Percentiles rank a stretch among this genome's conserved stretches.
These are phyloP conservation scores for Penicillium simplicissimum DNA, from an alignment of 495 filamentous ascomycete genomes.

Conservation along the genomic window DNA sequence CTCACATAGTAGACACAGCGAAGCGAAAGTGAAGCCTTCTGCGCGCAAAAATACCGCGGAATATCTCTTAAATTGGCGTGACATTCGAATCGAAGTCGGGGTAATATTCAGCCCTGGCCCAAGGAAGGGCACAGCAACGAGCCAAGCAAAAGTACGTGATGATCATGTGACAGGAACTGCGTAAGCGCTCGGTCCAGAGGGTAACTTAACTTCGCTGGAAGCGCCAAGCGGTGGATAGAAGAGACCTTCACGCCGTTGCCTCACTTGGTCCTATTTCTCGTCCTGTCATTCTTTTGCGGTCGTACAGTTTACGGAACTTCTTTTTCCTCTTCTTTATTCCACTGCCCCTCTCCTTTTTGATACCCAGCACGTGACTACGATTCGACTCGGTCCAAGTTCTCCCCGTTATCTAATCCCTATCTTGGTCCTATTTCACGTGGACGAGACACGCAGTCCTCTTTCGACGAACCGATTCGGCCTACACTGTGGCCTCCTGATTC, in stretches of 20 bases:
- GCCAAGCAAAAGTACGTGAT: constrained; percentile 2
- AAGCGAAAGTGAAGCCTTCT: background rate
- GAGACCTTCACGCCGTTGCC: constrained; percentile 6
- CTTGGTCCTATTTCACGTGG: constrained; percentile 12
- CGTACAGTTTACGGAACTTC: constrained; percentile 4
- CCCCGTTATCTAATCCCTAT: constrained; percentile 32
- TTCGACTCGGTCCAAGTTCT: constrained; percentile 4
- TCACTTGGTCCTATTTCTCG: constrained; percentile 10
- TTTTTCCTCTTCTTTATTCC: background rate
- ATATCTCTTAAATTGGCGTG: no score
- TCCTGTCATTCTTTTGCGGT: constrained; percentile 16
- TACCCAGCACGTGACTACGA: constrained; percentile 6
- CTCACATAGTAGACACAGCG: background rate
- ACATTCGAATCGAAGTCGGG: no score
- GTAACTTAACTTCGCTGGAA: no score
- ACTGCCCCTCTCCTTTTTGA: background rate
- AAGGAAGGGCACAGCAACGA: background rate
- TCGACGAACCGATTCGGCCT: background rate
- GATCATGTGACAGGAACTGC: constrained; percentile 20
- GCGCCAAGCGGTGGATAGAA: constrained; percentile 10
- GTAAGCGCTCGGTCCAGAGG: constrained; percentile 14
- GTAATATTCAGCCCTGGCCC: background rate
- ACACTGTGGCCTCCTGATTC: constrained; percentile 35
- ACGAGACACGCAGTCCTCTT: constrained; percentile 12
- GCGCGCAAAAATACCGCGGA: no score